Evolutionary conservation across 225 moss, liverwort and hornwort species (phyloP).

Genomic region (Sphagnum contortum): DNA sequence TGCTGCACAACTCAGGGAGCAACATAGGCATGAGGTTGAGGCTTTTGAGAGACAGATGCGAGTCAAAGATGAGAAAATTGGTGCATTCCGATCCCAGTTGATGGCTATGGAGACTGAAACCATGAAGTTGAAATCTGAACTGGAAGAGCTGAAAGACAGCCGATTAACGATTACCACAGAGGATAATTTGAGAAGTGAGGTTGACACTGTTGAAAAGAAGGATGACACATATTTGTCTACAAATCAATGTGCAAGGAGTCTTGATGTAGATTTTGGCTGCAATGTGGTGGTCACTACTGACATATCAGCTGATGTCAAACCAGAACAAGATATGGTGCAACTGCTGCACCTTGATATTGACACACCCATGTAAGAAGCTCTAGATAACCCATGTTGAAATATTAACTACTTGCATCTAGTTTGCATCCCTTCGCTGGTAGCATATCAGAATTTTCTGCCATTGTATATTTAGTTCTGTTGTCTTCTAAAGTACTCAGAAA

Average conservation of each 20-base stretch:
- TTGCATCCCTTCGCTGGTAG: too few relatives aligned
- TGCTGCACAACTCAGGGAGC: conserved; percentile 28
- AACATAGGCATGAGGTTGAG: conserved; percentile 38
- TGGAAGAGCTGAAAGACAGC: conserved; percentile 4
- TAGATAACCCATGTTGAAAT: too few relatives aligned
- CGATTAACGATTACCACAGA: too few relatives aligned
- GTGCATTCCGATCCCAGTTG: conserved; percentile 28
- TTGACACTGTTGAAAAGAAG: neutral
- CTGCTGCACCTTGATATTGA: conserved; percentile 8
- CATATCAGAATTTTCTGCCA: too few relatives aligned
- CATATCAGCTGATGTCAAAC: neutral
- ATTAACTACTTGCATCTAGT: too few relatives aligned
- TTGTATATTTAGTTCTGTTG: too few relatives aligned
- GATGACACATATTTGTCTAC: neutral
- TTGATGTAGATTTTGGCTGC: too few relatives aligned
- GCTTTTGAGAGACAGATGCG: conserved; percentile 37
- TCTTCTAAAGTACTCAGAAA: too few relatives aligned
- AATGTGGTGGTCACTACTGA: neutral
- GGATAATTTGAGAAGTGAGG: too few relatives aligned
- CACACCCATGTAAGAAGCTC: conserved; percentile 9
- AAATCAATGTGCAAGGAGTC: too few relatives aligned
- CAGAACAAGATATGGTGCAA: conserved; percentile 10
- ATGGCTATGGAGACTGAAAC: conserved; percentile 20
- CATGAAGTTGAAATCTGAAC: conserved; percentile 4
- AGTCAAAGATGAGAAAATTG: conserved; percentile 31